phyloP scores from a whole-genome alignment of 805 yeast genomes.

The Saturnispora sanitii region DNA sequence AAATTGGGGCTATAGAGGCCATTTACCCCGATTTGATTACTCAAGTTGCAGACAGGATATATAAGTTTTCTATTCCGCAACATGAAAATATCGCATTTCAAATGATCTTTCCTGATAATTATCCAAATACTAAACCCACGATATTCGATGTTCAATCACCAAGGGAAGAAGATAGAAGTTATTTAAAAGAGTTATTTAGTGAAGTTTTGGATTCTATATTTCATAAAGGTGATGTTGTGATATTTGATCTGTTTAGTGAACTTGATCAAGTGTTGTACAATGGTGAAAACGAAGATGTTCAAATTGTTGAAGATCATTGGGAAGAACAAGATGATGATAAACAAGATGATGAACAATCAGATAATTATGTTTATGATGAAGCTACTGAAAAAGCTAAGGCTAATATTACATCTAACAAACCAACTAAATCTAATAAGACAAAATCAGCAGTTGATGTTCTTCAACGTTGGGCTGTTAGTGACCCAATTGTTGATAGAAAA shows the following conservation, averaged over 20 bases:
- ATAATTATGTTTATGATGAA: conserved; percentile 18
- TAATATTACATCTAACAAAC: conserved; percentile 6
- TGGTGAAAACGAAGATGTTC: conserved; percentile 24
- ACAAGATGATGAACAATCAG: conserved; percentile 3
- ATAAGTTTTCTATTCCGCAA: conserved; percentile 48
- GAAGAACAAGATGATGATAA: conserved; percentile 13
- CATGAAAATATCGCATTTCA: conserved; percentile 53
- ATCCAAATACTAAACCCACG: conserved; percentile 60
- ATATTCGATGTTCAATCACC: conserved; percentile 42
- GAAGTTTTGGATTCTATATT: conserved; percentile 47
- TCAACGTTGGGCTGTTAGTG: conserved; percentile 70
- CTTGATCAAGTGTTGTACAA: conserved; percentile 43
- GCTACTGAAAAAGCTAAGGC: conserved; percentile 20
- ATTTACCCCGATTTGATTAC: conserved; percentile 64
- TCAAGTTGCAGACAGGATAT: conserved; percentile 29
- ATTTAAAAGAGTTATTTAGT: conserved; percentile 37
- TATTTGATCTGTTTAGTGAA: conserved; percentile 70
- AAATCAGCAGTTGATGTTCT: conserved; percentile 32
- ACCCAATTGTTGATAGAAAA: conserved; percentile 71
- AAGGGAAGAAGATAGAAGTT: conserved; percentile 32
- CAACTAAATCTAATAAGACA: conserved; percentile 4
- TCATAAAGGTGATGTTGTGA: conserved; percentile 54
- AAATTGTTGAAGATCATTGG: conserved; percentile 20
- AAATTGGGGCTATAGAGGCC: conserved; percentile 74
- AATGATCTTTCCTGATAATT: conserved; percentile 58